Evolutionary conservation across 2,329 filamentous ascomycete genomes (phyloP), one percentile per base, ranked within the genome.

Genomic region (Apiospora hydei): DNA sequence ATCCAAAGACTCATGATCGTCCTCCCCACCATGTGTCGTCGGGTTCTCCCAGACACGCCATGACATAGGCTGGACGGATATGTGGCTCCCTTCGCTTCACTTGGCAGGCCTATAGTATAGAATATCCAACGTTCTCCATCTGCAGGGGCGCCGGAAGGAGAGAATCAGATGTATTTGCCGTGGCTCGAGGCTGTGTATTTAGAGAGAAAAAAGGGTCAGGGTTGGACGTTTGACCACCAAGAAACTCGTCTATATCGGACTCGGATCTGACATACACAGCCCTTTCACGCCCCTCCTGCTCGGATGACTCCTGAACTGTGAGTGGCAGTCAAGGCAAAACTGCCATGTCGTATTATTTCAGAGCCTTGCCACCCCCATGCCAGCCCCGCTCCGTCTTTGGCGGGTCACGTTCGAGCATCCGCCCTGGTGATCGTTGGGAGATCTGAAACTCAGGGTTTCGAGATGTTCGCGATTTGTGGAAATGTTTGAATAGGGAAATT

Each of bases 311-410:
- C 34, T 41, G 34, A 24, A 53, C 49, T 26, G 26, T 8, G 16
- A 8, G 51, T 18, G 14, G 24, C 4, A 57, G 51, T 34, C 41
- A 61, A 21, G 53, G 53, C 38, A 61, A 61, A 38, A 38, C 30
- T 18, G 16, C 16, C 53, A 38, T 30, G 53, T 61, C 38, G 57
- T n/a, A 41, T 64, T 51, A 13, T 51, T 13, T 26, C 49, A n/a
- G n/a, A 21, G n/a, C 8, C 49, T 14, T 21, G 11, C 49, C 4
- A 3, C 49, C 49, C 34, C 18, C 49, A n/a, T 13, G 49, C 49
- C 49, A 51, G 30, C 34, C 41, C 57, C 57, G 57, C 57, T 64
- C 34, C n/a, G 57, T 41, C 57, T 41, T 41, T 64, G n/a, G 57
- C 57, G 57, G 57, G 57, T 24, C 8, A 41, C 34, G 57, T 41